These are phyloP conservation scores for Leccinum arenicola DNA, from an alignment of 768 basidiomycete genomes.

Conservation along the genomic window DNA sequence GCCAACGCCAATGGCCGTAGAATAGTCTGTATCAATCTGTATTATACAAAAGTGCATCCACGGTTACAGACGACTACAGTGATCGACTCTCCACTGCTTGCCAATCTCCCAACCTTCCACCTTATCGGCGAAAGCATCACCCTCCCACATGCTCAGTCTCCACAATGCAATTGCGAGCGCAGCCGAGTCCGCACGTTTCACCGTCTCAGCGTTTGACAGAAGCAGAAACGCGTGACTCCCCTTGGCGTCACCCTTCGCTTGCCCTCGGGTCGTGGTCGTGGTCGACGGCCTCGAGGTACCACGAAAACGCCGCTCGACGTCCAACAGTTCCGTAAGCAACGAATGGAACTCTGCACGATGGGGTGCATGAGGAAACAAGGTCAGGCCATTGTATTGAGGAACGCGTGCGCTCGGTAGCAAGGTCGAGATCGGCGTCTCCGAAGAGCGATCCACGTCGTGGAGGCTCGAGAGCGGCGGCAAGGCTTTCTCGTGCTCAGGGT, in stretches of 20 bases:
- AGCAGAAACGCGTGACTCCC: conserved; percentile 72
- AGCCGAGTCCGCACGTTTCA: conserved; percentile 56
- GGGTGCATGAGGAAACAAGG: conserved; percentile 57
- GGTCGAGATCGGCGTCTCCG: conserved; percentile 14
- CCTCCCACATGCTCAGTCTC: conserved; percentile 79
- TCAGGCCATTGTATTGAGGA: conserved; percentile 67
- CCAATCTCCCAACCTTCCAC: conserved; percentile 38
- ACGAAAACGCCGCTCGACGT: conserved; percentile 40
- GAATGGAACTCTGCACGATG: conserved; percentile 62
- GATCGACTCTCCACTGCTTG: conserved; percentile 23
- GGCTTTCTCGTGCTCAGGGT: conserved; percentile 7
- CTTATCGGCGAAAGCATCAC: conserved; percentile 29
- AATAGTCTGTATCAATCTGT: conserved; percentile 26
- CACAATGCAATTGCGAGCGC: conserved; percentile 71
- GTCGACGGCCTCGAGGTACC: background rate
- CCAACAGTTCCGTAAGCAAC: conserved; percentile 46
- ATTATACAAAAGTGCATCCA: background rate
- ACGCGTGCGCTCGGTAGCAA: conserved; percentile 36
- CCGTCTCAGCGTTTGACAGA: conserved; percentile 46
- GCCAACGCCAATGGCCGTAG: conserved; percentile 45
- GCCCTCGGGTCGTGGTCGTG: background rate
- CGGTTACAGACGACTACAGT: conserved; percentile 8
- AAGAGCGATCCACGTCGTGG: conserved; percentile 4
- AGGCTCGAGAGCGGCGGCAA: conserved; percentile 30
- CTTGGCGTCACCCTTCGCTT: conserved; percentile 35